phyloP scores from a whole-genome alignment of 2,329 filamentous ascomycete species.

The Monosporascus sp. region DNA sequence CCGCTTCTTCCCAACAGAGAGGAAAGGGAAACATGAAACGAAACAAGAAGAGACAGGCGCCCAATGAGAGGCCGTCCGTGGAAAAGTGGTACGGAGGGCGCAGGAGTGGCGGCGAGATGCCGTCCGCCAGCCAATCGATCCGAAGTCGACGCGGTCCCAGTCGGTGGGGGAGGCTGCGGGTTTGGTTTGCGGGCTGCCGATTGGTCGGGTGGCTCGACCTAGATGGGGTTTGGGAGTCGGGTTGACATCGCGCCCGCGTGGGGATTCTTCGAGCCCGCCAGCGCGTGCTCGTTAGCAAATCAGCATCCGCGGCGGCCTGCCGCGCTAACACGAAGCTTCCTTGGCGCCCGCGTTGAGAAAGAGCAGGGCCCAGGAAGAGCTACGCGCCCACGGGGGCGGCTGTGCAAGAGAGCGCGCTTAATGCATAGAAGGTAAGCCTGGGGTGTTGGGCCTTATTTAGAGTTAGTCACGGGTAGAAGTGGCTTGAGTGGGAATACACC shows the following conservation, averaged over 20 bases:
- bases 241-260: not conserved
- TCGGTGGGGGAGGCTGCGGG: not conserved
- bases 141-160: slow-evolving; percentile 7
- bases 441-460: not conserved
- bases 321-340: not conserved
- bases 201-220: slow-evolving; percentile 1
- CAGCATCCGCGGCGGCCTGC: not conserved
- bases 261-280: not conserved
- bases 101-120: not conserved
- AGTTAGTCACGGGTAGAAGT: not conserved
- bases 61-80: not conserved
- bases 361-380: not conserved
- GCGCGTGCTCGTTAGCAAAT: not conserved
- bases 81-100: not conserved
- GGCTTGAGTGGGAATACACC: not conserved
- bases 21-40: not conserved
- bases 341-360: not conserved
- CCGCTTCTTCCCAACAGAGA: not conserved
- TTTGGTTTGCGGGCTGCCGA: not conserved
- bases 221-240: not conserved
- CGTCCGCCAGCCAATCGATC: slow-evolving; percentile 8
- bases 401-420: slow-evolving; percentile 8
- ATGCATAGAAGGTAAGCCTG: too few relatives aligned
- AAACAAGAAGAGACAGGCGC: not conserved
- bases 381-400: slow-evolving; percentile 12